Percentiles rank a stretch among this genome's conserved stretches.
Evolutionary conservation across 768 basidiomycete genomes (phyloP).

Genomic region (Kwoniella mangroviensis): DNA sequence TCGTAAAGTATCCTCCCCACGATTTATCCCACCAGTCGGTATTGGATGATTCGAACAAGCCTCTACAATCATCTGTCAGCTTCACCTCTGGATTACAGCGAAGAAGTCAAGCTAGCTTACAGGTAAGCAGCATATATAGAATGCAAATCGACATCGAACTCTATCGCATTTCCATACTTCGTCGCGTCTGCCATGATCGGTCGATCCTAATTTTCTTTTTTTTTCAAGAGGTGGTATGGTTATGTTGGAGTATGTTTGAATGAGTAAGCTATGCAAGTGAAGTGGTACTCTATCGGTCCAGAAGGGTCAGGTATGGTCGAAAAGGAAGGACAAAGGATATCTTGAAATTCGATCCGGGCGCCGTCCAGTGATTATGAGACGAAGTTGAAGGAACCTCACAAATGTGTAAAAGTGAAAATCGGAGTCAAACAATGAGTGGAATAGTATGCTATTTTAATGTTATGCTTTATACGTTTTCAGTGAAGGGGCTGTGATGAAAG

Average conservation of each 20-base stretch:
- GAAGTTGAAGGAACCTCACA: background rate
- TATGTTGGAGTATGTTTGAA: background rate
- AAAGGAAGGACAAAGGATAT: constrained; percentile 21
- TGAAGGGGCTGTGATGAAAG: background rate
- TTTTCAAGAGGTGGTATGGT: background rate
- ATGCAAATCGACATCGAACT: constrained; percentile 55
- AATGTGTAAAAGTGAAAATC: background rate
- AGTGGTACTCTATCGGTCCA: background rate
- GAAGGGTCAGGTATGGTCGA: background rate
- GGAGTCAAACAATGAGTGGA: background rate
- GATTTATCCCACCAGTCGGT: constrained; percentile 55
- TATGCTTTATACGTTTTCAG: background rate
- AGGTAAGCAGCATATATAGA: constrained; percentile 56
- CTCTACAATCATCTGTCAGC: constrained; percentile 22
- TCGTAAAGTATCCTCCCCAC: constrained; percentile 53
- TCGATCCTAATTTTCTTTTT: background rate
- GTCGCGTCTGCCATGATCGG: constrained; percentile 38
- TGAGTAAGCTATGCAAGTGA: background rate
- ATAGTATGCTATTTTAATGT: background rate
- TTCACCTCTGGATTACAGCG: background rate
- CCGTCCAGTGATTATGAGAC: background rate
- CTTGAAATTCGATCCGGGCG: background rate
- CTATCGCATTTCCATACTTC: constrained; percentile 50
- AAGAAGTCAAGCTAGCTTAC: constrained; percentile 29
- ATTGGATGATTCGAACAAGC: constrained; percentile 33